These are phyloP conservation scores for Dalbergia cultrata DNA, from an alignment of 306 rosid genomes.

Conservation along the genomic window DNA sequence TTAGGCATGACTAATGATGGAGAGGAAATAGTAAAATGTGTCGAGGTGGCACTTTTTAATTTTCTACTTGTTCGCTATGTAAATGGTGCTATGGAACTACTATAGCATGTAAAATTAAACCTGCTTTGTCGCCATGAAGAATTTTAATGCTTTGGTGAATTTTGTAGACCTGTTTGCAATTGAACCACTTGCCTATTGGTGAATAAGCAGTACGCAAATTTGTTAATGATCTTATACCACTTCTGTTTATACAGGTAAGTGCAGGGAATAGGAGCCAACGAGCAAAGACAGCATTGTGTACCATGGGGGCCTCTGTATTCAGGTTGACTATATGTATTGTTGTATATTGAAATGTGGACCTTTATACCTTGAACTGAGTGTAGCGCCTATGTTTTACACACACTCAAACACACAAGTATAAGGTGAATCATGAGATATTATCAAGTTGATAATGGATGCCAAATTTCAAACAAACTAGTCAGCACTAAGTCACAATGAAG, in stretches of 20 bases:
- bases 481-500: background rate
- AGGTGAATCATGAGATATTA: constrained; percentile 22
- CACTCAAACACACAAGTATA: background rate
- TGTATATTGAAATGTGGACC: constrained; percentile 26
- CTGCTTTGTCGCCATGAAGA: constrained; percentile 15
- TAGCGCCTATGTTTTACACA: background rate
- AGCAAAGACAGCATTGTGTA: constrained; percentile 80
- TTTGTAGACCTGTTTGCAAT: constrained; percentile 34
- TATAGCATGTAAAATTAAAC: constrained; percentile 29
- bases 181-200: constrained; percentile 16
- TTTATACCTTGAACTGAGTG: constrained; percentile 30
- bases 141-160: constrained; percentile 32
- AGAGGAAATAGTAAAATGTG: constrained; percentile 16
- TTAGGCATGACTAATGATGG: constrained; percentile 17
- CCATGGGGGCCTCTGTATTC: constrained; percentile 98
- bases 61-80: background rate
- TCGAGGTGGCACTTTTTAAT: constrained; percentile 24
- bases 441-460: constrained; percentile 21
- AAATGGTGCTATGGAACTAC: constrained; percentile 11
- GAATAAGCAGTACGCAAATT: constrained; percentile 35
- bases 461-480: background rate
- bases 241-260: constrained; percentile 66
- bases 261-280: constrained; percentile 79
- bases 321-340: constrained; percentile 64
- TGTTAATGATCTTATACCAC: constrained; percentile 36